A percentile compares a stretch with the other conserved stretches of the same genome.
Evolutionary conservation across 257 asterid species (phyloP).

Genomic region (Agastache rugosa): DNA sequence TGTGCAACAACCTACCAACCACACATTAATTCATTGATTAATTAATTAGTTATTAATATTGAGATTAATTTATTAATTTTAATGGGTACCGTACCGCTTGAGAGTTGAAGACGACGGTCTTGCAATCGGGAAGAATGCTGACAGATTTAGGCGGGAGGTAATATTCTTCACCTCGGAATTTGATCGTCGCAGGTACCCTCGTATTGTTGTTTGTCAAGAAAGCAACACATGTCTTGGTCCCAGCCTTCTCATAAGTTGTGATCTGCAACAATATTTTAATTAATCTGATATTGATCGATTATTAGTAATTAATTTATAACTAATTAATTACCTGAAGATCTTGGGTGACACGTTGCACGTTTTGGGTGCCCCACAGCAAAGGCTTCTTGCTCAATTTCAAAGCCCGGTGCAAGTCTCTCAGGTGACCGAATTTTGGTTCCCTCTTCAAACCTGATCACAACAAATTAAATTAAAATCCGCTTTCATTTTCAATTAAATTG

Average conservation of each 20-base stretch:
- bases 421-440: slow-evolving; percentile 93
- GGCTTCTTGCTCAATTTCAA: slow-evolving; percentile 75
- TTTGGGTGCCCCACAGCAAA: slow-evolving; percentile 72
- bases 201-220: slow-evolving; percentile 73
- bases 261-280: slow-evolving; percentile 47
- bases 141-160: slow-evolving; percentile 68
- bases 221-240: slow-evolving; percentile 55
- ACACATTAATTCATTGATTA: background rate
- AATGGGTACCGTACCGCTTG: too few relatives aligned
- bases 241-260: slow-evolving; percentile 63
- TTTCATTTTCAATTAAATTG: too few relatives aligned
- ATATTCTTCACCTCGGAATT: slow-evolving; percentile 68
- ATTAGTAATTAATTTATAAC: too few relatives aligned
- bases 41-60: too few relatives aligned
- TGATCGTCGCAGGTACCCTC: slow-evolving; percentile 40
- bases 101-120: slow-evolving; percentile 83
- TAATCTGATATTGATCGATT: too few relatives aligned
- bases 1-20: slow-evolving; percentile 68
- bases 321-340: slow-evolving; percentile 56
- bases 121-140: slow-evolving; percentile 96
- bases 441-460: slow-evolving; percentile 62
- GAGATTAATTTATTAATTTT: too few relatives aligned
- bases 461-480: background rate
- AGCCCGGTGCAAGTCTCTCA: slow-evolving; percentile 86
- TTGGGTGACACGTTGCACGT: slow-evolving; percentile 41